Conservation (phyloP, 2,329 filamentous ascomycete species). For the Diaporthe sp. region DNA sequence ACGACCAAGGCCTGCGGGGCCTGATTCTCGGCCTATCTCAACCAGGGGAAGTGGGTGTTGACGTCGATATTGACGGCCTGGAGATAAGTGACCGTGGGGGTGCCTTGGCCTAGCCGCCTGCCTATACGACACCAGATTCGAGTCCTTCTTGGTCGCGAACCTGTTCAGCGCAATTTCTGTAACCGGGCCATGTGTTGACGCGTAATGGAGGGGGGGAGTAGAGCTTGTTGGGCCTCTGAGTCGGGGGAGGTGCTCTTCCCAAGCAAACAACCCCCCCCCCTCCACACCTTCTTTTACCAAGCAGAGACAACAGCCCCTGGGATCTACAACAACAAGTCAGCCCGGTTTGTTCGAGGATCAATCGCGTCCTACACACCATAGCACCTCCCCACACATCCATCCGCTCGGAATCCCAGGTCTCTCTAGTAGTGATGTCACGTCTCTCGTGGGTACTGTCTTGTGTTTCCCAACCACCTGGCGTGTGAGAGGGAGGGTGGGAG, state of each 20-base stretch:
- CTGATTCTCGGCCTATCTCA: not conserved
- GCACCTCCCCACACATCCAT: conserved; percentile 28
- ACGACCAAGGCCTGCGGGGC: not conserved
- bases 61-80: not conserved
- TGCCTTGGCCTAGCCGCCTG: conserved; percentile 1
- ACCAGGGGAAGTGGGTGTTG: not conserved
- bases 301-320: conserved; percentile 15
- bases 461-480: not conserved
- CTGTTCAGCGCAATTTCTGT: not conserved
- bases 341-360: conserved; percentile 19
- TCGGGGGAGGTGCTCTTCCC: not conserved
- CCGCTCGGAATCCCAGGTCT: conserved; percentile 16
- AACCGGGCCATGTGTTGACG: not conserved
- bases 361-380: conserved; percentile 31
- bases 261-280: not conserved
- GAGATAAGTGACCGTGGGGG: not conserved
- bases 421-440: not conserved
- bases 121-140: not conserved
- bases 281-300: no score
- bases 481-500: not conserved
- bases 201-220: conserved; percentile 17
- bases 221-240: not conserved
- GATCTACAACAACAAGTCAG: conserved; percentile 27
- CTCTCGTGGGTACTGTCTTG: conserved; percentile 3
- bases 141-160: conserved; percentile 1